Conservation (phyloP, 1,284 basidiomycete species). For the Pholiota adiposa region DNA sequence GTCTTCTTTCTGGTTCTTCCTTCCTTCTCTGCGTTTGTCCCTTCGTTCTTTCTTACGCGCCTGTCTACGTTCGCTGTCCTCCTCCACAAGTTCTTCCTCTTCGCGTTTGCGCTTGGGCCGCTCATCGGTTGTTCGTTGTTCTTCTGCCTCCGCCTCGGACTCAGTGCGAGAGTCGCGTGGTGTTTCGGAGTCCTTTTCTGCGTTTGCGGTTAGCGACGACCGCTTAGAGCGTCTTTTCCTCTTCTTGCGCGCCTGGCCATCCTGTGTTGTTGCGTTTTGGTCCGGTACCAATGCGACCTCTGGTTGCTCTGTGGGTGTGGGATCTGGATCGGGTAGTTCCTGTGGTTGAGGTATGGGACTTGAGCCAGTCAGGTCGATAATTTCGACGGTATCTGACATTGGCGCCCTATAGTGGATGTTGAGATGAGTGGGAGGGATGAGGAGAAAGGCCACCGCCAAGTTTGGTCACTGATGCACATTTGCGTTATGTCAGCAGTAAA, state of each 20-base stretch:
- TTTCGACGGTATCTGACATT: slow-evolving; percentile 12
- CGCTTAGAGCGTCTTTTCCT: slow-evolving; percentile 2
- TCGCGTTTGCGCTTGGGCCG: slow-evolving; percentile 8
- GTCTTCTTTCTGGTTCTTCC: not conserved
- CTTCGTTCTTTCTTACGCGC: not conserved
- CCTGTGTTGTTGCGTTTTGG: not conserved
- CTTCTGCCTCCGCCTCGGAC: not conserved
- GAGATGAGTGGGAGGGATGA: not conserved
- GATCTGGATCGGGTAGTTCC: slow-evolving; percentile 1
- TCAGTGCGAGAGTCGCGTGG: slow-evolving; percentile 1
- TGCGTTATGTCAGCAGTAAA: slow-evolving; percentile 3
- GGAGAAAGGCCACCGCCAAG: not conserved
- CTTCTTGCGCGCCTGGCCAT: slow-evolving; percentile 1
- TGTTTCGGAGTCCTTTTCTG: not conserved
- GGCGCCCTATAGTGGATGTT: not conserved
- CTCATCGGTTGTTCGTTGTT: not conserved
- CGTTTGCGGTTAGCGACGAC: not conserved
- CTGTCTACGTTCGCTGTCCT: not conserved
- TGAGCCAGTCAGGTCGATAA: slow-evolving; percentile 17
- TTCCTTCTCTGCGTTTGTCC: not conserved
- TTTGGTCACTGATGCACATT: not conserved
- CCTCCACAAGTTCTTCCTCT: not conserved
- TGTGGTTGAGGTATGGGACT: not conserved
- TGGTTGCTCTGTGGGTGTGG: not conserved
- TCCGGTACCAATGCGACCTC: not conserved